A percentile compares a stretch with the other conserved stretches of the same genome.
These are phyloP conservation scores for Umbilicaria muhlenbergii DNA, from an alignment of 495 filamentous ascomycete species.

Conservation along the genomic window DNA sequence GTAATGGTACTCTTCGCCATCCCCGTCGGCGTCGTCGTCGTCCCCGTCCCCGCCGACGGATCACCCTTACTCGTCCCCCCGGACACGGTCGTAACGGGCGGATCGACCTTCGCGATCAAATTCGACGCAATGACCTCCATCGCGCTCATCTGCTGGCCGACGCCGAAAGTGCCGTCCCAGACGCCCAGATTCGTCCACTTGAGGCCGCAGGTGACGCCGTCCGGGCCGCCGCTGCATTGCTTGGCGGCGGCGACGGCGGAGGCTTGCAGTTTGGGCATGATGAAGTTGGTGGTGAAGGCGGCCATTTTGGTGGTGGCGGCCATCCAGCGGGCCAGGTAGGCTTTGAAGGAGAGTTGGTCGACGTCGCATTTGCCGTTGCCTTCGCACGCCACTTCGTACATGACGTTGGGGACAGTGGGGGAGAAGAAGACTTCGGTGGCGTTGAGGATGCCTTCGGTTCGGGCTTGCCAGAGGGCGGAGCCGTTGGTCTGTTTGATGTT, in stretches of 20 bases:
- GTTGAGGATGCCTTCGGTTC: slow-evolving; percentile 42
- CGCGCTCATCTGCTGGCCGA: slow-evolving; percentile 61
- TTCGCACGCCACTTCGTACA: slow-evolving; percentile 54
- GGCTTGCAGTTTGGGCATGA: slow-evolving; percentile 49
- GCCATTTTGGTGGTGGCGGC: slow-evolving; percentile 53
- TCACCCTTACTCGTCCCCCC: slow-evolving; percentile 68
- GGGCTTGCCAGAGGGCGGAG: slow-evolving; percentile 38
- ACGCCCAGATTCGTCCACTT: slow-evolving; percentile 36
- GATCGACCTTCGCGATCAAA: slow-evolving; percentile 27
- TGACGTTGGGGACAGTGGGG: slow-evolving; percentile 31
- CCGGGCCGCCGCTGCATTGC: slow-evolving; percentile 46
- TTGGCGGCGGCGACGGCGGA: slow-evolving; percentile 54
- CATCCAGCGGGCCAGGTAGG: slow-evolving; percentile 73
- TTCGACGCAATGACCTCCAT: slow-evolving; percentile 52
- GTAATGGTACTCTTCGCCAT: slow-evolving; percentile 21
- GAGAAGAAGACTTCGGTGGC: slow-evolving; percentile 42
- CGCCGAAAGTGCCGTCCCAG: slow-evolving; percentile 40
- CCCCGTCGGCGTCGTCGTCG: slow-evolving; percentile 9
- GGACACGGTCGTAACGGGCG: slow-evolving; percentile 45
- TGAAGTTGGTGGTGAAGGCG: slow-evolving; percentile 42
- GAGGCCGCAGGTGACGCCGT: slow-evolving; percentile 45
- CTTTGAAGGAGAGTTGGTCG: slow-evolving; percentile 76
- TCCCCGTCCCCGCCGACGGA: slow-evolving; percentile 43
- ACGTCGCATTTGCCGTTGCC: slow-evolving; percentile 43
- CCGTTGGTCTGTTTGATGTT: slow-evolving; percentile 34